Evolutionary conservation across 805 yeast genomes (phyloP).

Genomic region (Wickerhamomyces canadensis): DNA sequence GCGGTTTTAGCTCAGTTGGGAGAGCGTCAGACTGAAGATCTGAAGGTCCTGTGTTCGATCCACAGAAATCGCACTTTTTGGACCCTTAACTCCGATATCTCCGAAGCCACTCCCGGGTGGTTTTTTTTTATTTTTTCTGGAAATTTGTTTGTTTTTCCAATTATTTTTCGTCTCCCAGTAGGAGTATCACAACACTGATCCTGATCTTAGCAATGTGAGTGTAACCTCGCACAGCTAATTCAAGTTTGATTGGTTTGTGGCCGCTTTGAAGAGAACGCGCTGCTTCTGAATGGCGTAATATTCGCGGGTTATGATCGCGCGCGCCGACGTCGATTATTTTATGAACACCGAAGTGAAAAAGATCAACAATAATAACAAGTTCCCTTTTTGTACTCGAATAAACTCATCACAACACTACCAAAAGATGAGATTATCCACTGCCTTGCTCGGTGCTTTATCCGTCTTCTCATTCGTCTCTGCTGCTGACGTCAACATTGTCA

Average conservation of each 20-base stretch:
- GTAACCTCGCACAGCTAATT: no score
- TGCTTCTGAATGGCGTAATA: no score
- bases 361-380: background rate
- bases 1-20: constrained; percentile 31
- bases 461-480: constrained; percentile 10
- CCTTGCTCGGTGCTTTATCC: constrained; percentile 10
- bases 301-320: background rate
- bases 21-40: constrained; percentile 40
- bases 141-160: no score
- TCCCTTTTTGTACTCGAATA: constrained; percentile 25
- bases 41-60: constrained; percentile 83
- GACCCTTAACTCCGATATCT: no score
- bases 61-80: constrained; percentile 54
- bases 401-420: background rate
- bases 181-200: no score
- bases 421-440: constrained; percentile 17
- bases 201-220: no score
- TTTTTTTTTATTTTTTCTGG: background rate
- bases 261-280: no score
- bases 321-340: background rate
- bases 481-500: constrained; percentile 11
- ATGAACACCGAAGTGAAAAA: background rate
- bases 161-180: no score
- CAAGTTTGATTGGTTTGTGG: no score
- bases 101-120: no score